Conservation (phyloP, 176 grass and related monocot genomes). For the Tuctoria greenei region DNA sequence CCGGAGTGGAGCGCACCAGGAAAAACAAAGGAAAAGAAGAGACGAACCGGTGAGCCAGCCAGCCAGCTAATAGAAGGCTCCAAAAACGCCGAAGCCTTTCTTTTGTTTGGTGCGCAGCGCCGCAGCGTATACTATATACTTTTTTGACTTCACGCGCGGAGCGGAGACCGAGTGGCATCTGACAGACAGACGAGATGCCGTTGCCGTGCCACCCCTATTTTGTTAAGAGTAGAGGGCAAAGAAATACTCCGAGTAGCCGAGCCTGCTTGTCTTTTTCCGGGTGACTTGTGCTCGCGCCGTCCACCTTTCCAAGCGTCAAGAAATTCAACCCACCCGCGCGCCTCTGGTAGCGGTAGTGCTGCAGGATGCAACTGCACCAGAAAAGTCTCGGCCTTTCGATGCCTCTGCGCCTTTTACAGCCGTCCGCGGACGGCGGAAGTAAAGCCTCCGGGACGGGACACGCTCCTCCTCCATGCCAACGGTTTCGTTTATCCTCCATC, state of each 20-base stretch:
- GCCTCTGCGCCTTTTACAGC: not conserved
- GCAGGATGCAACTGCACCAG: no score
- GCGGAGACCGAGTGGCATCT: not conserved
- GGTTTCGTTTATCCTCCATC: not conserved
- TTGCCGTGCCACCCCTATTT: not conserved
- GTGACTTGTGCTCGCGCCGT: constrained; percentile 14
- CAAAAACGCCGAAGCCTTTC: constrained; percentile 2
- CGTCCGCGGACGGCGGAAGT: not conserved
- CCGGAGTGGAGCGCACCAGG: not conserved
- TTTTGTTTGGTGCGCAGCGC: not conserved
- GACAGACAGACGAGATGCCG: not conserved
- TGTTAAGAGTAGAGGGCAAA: no score
- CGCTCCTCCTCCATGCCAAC: not conserved
- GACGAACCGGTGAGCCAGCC: not conserved
- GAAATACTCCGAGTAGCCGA: not conserved
- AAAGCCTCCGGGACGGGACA: not conserved
- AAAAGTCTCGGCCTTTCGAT: constrained; percentile 35
- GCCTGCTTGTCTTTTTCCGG: constrained; percentile 41
- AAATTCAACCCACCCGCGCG: constrained; percentile 16
- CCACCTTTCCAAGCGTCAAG: constrained; percentile 29
- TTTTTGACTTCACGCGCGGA: constrained; percentile 27
- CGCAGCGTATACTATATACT: constrained; percentile 1
- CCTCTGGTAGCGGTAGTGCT: not conserved
- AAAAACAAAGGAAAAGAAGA: not conserved
- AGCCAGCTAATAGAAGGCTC: not conserved